A percentile compares a stretch with the other conserved stretches of the same genome.
phyloP scores from a whole-genome alignment of 345 rosid genomes.

The Populus pruinosa region DNA sequence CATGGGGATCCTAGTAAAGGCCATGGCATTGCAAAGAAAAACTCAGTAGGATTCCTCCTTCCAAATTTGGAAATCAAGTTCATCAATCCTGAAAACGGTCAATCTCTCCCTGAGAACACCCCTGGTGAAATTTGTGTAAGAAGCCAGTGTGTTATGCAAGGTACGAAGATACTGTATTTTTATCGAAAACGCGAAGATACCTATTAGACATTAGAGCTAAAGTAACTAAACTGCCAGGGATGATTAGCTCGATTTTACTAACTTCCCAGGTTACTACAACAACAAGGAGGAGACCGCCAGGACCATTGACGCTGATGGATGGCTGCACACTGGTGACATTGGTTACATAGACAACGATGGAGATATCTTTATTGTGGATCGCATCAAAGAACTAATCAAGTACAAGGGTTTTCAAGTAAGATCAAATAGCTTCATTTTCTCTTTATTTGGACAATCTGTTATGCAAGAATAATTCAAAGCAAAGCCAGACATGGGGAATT shows the following conservation, averaged over 20 bases:
- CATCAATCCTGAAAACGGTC: slow-evolving; percentile 69
- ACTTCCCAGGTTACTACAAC: slow-evolving; percentile 52
- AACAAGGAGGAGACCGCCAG: slow-evolving; percentile 70
- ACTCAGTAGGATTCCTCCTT: slow-evolving; percentile 82
- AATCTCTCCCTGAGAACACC: slow-evolving; percentile 64
- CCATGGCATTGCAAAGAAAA: slow-evolving; percentile 62
- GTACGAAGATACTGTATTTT: slow-evolving; percentile 18
- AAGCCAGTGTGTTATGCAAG: slow-evolving; percentile 91
- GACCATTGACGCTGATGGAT: slow-evolving; percentile 73
- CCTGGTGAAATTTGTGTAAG: slow-evolving; percentile 85
- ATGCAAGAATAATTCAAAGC: background rate
- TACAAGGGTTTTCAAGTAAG: slow-evolving; percentile 93
- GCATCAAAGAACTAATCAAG: slow-evolving; percentile 90
- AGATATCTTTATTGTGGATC: slow-evolving; percentile 83
- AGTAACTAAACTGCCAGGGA: background rate
- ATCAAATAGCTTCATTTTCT: background rate
- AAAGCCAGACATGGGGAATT: too few relatives aligned
- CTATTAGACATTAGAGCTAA: background rate
- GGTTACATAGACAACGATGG: slow-evolving; percentile 92
- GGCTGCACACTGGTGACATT: slow-evolving; percentile 91
- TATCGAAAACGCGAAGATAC: background rate
- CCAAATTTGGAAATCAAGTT: slow-evolving; percentile 87
- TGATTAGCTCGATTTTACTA: background rate
- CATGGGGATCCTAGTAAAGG: slow-evolving; percentile 60
- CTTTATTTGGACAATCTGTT: background rate